Conservation (phyloP, 202 grass and related monocot species). For the Bolboschoenoplectus hybrid region DNA sequence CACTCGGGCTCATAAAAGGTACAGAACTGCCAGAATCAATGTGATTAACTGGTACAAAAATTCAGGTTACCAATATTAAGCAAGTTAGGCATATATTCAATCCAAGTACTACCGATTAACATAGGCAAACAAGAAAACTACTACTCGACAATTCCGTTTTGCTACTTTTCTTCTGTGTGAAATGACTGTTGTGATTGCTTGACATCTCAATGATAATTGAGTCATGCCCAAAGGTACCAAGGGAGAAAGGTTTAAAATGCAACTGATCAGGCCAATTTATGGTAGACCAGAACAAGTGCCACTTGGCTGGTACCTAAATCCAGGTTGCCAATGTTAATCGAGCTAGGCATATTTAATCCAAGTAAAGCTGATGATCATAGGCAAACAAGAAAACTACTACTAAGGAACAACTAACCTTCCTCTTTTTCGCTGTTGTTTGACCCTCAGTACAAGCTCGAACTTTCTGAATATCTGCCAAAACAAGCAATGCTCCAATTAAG, state of each 20-base stretch:
- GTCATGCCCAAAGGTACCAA: not conserved
- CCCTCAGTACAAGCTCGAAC: constrained; percentile 42
- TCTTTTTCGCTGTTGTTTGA: constrained; percentile 61
- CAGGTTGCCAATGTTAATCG: not conserved
- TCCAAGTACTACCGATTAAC: not conserved
- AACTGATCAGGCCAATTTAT: not conserved
- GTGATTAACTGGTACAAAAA: not conserved
- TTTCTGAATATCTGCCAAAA: constrained; percentile 51
- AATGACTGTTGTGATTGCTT: not conserved
- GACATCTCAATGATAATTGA: not conserved
- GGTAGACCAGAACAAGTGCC: not conserved
- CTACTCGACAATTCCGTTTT: not conserved
- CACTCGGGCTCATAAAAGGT: not conserved
- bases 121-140: not conserved
- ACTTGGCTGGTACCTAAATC: not conserved
- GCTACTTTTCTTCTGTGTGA: not conserved
- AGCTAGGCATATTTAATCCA: constrained; percentile 11
- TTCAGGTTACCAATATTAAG: not conserved
- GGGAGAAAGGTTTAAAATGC: not conserved
- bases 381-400: constrained; percentile 29
- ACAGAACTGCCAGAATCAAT: not conserved
- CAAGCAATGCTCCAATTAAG: constrained; percentile 41
- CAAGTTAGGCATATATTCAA: not conserved
- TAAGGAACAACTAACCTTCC: constrained; percentile 56
- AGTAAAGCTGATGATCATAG: not conserved